Conservation (phyloP, 768 basidiomycete species). For the Imleria badia region DNA sequence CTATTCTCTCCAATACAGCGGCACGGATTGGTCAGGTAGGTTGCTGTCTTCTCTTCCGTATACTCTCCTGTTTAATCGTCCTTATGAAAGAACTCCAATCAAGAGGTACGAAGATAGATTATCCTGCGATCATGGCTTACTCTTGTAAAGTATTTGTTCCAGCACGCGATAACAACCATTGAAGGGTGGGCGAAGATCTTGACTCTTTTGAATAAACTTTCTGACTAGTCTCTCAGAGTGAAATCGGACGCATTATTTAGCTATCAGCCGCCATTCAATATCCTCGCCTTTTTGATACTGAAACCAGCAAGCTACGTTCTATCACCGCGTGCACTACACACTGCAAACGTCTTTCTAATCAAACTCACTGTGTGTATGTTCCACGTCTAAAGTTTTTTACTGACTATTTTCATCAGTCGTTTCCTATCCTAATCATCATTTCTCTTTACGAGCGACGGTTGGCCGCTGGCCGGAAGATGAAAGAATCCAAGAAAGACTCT, state of each 20-base stretch:
- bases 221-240: constrained; percentile 47
- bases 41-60: not conserved
- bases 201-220: not conserved
- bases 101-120: constrained; percentile 44
- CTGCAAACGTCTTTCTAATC: constrained; percentile 83
- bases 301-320: constrained; percentile 77
- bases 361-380: constrained; percentile 61
- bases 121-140: constrained; percentile 13
- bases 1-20: constrained; percentile 88
- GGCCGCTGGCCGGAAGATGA: constrained; percentile 46
- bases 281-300: constrained; percentile 76
- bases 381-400: not conserved
- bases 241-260: constrained; percentile 89
- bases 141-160: constrained; percentile 72
- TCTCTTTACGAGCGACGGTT: constrained; percentile 78
- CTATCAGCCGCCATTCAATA: constrained; percentile 89
- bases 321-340: constrained; percentile 76
- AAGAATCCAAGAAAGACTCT: constrained; percentile 51
- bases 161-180: constrained; percentile 81
- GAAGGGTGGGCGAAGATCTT: constrained; percentile 59
- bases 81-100: constrained; percentile 49
- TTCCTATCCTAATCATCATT: constrained; percentile 77
- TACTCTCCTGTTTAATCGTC: not conserved
- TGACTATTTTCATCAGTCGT: constrained; percentile 42
- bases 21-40: constrained; percentile 67